These are phyloP conservation scores for Sporothrix schenckii DNA, from an alignment of 2,329 filamentous ascomycete genomes.

Conservation along the genomic window DNA sequence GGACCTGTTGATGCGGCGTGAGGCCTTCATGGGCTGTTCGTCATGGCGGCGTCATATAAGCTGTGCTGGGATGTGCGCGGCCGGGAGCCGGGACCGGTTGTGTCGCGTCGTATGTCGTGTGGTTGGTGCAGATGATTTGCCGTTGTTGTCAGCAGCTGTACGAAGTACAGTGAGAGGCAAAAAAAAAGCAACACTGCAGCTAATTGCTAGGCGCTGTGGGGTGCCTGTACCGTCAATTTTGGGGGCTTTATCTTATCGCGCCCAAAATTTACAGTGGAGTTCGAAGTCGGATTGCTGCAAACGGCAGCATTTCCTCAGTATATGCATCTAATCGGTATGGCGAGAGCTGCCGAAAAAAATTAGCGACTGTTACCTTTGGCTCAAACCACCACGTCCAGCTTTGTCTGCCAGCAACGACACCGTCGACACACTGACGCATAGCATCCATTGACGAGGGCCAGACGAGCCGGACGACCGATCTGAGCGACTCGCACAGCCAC, in stretches of 20 bases:
- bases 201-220: slow-evolving; percentile 11
- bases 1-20: slow-evolving; percentile 62
- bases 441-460: neutral
- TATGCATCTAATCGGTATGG: slow-evolving; percentile 25
- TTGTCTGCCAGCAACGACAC: neutral
- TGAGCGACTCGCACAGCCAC: neutral
- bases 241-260: slow-evolving; percentile 31
- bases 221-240: neutral
- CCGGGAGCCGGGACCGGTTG: neutral
- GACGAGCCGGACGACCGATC: neutral
- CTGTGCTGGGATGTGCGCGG: neutral
- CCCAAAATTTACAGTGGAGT: slow-evolving; percentile 2
- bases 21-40: slow-evolving; percentile 63
- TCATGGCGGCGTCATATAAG: slow-evolving; percentile 48
- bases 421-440: neutral
- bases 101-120: neutral
- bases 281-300: slow-evolving; percentile 19
- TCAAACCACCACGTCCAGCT: neutral
- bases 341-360: slow-evolving; percentile 36
- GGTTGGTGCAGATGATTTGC: neutral
- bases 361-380: slow-evolving; percentile 9
- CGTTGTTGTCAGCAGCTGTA: slow-evolving; percentile 12
- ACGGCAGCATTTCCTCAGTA: neutral
- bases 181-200: slow-evolving; percentile 27
- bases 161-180: neutral